A percentile compares a stretch with the other conserved stretches of the same genome.
These are phyloP conservation scores for Fistulina hepatica DNA, from an alignment of 1,284 basidiomycete genomes.

Conservation along the genomic window DNA sequence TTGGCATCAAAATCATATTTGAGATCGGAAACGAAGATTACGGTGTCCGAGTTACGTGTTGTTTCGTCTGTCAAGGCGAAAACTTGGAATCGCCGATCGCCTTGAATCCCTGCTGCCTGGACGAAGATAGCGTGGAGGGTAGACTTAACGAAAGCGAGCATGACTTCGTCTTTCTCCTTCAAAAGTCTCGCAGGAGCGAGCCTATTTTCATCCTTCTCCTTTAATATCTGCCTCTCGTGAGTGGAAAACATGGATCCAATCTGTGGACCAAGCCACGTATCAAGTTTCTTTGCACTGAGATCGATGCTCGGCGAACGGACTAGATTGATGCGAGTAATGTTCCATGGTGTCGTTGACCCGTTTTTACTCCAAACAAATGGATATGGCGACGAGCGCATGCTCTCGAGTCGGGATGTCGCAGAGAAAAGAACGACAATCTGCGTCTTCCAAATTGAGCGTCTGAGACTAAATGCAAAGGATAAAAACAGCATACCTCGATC, in stretches of 20 bases:
- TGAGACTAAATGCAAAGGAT: not conserved
- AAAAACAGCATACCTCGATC: slow-evolving; percentile 19
- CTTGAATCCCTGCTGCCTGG: slow-evolving; percentile 12
- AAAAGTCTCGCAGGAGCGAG: no score
- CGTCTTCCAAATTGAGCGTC: not conserved
- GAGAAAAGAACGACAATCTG: slow-evolving; percentile 21
- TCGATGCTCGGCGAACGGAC: slow-evolving; percentile 16
- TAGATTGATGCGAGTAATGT: slow-evolving; percentile 21
- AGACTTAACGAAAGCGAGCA: slow-evolving; percentile 23
- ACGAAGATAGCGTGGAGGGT: slow-evolving; percentile 19
- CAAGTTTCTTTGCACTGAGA: slow-evolving; percentile 8
- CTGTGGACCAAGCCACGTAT: slow-evolving; percentile 20
- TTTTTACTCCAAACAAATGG: slow-evolving; percentile 14
- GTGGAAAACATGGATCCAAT: slow-evolving; percentile 21
- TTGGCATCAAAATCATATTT: slow-evolving; percentile 21
- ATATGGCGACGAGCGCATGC: slow-evolving; percentile 20
- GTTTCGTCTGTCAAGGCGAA: slow-evolving; percentile 13
- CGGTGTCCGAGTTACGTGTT: slow-evolving; percentile 17
- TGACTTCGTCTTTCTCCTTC: no score
- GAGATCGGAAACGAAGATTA: slow-evolving; percentile 21
- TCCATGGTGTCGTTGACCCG: slow-evolving; percentile 18
- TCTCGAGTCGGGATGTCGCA: slow-evolving; percentile 20
- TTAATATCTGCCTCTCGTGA: slow-evolving; percentile 19
- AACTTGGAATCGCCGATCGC: no score
- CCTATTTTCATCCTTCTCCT: slow-evolving; percentile 14